These are phyloP conservation scores for Candida andamanensis DNA, from an alignment of 805 yeast genomes.

Conservation along the genomic window DNA sequence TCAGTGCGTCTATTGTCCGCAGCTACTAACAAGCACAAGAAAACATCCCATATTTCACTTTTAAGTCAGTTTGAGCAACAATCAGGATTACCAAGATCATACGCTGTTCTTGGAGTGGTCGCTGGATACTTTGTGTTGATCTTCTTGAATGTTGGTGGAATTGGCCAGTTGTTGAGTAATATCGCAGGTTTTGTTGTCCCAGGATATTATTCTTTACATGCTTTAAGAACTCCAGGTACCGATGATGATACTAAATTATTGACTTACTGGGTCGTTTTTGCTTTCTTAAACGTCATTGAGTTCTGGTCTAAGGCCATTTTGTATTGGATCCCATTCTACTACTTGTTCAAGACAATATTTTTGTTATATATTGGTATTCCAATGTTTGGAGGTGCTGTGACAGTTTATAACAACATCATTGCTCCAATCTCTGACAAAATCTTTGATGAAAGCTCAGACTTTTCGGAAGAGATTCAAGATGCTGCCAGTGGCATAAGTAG, in stretches of 20 bases:
- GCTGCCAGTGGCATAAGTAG: slow-evolving; percentile 42
- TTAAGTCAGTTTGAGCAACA: slow-evolving; percentile 36
- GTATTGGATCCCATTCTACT: slow-evolving; percentile 96
- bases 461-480: slow-evolving; percentile 43
- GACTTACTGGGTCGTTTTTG: slow-evolving; percentile 98
- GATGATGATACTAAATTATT: slow-evolving; percentile 83
- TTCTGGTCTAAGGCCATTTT: slow-evolving; percentile 92
- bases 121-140: slow-evolving; percentile 69
- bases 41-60: slow-evolving; percentile 24
- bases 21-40: slow-evolving; percentile 17
- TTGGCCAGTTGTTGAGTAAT: slow-evolving; percentile 92
- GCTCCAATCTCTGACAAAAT: slow-evolving; percentile 57
- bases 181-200: slow-evolving; percentile 89
- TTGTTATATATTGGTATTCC: slow-evolving; percentile 88
- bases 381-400: slow-evolving; percentile 76
- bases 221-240: slow-evolving; percentile 65
- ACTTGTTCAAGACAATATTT: slow-evolving; percentile 84
- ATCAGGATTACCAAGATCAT: slow-evolving; percentile 74
- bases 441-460: slow-evolving; percentile 21
- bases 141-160: slow-evolving; percentile 87
- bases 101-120: slow-evolving; percentile 64
- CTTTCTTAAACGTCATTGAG: slow-evolving; percentile 84
- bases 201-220: slow-evolving; percentile 80
- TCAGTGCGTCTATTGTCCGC: neutral
- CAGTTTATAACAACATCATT: slow-evolving; percentile 60